Base-by-base conservation (phyloP, 108 stramenopile species). In the Pseudonitzschia delicatissima region DNA sequence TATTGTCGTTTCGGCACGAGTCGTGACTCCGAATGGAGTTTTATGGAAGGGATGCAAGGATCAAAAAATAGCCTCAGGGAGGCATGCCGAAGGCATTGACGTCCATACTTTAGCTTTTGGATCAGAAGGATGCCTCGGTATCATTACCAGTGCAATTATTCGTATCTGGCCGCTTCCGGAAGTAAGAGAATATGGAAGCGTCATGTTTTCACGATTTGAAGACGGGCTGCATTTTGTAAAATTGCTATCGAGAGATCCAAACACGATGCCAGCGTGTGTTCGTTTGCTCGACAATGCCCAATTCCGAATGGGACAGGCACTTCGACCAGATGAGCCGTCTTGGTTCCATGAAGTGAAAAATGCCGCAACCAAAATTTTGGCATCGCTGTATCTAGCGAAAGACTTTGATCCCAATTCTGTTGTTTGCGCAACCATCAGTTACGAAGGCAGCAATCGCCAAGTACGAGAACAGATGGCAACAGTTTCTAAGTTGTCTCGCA, bases 201-300 rank as follows among this genome's bases (percentile, higher is more conserved):
- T 91, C 34, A 35, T 96, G 7, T 81, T 97, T 39, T 78, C 74
- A 21, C 70, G 62, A 59, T 94, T 95, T 58, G 76, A 86, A 64
- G 74, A 74, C 28, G 97, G 97, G 20, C 44, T 95, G 20, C 72
- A 62, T 15, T 95, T 94, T 69, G 72, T 82, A 34, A 80, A 86
- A 34, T 87, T 85, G 36, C 44, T 97, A 33, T 77, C 90, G 7
- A 32, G 52, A 23, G 57, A 76, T 44, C 77, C 87, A 29, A 32
- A 57, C 29, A 26, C 71, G 51, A 82, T 84, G 40, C 90, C 95
- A 33, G 87, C 93, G 28, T 90, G 91, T 64, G 86, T 93, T 8
- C 86, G 96, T 18, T 76, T 97, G 20, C 77, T 97, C 40, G 96
- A 97, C 79, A 95, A 97, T 55, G 87, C 84, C 20, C 96, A 97